Base-by-base conservation (phyloP, 164 flowering plant genomes). In the Liriodendron chinense region DNA sequence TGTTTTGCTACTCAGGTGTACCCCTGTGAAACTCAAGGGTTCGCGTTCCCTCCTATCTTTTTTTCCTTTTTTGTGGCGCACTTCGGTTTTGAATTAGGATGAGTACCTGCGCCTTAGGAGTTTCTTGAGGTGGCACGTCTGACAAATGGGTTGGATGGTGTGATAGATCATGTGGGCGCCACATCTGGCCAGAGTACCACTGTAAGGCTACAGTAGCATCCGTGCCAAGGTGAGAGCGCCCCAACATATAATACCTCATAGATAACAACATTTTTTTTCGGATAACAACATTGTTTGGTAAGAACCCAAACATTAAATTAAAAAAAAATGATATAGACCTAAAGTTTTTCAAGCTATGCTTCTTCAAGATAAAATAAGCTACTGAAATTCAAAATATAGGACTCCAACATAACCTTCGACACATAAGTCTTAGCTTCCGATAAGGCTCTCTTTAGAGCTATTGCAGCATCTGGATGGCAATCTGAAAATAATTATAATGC, bases 391-490 rank as follows among this genome's bases (percentile, higher is more conserved):
- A 12, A 65, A 48, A 21, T 23, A 16, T 7, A 26, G 48, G 26
- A 57, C 28, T 63, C 20, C 24, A 59, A 28, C 9, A 5, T 26
- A 59, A 72, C 79, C 74, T 72, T 76, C 16, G 79, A 79, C 56
- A 73, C 79, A 65, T 76, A 79, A 34, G 76, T 50, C 24, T 73
- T 76, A 47, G 82, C 82, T 79, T 76, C 76, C 24, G 79, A 76
- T 12, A 79, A 73, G 9, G 74, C 79, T 73, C 79, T 76, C 28
- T 20, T 34, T 10, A 76, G 61, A 72, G 73, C 43, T 8, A 57
- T 10, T 62, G 69, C 73, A n/a, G 68, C 68, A 73, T 73, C 49
- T 23, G 69, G n/a, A 22, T 64, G 61, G 21, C 12, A 43, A 20
- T 65, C 75, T 64, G 75, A 47, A 73, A 71, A 67, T 13, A 67